Base-by-base conservation (phyloP, 306 rosid genomes). In the Geum urbanum region DNA sequence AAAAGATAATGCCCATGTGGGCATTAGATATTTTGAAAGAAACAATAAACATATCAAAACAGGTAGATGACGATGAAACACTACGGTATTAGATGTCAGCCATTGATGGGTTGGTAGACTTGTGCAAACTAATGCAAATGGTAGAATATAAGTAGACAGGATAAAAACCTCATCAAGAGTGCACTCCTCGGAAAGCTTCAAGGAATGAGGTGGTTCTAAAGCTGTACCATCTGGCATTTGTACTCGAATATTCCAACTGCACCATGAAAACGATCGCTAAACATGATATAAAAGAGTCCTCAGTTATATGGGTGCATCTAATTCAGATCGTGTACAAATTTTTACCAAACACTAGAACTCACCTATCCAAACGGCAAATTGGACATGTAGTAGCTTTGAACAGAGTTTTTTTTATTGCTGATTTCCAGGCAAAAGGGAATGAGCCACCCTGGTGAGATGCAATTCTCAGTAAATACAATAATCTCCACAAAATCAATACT, bases 381-480 rank as follows among this genome's bases (percentile, higher is more conserved):
- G 70, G 81, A 52, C 95, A 95, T 9, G 75, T 81, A 72, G 80
- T 77, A 56, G 97, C 97, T 77, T 69, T 86, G 78, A 55, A 59
- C 5, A 95, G 87, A 80, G 80, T 80, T 85, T 78, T 87, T 75
- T 91, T 95, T 54, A 95, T 81, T 59, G 95, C 97, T 63, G 96
- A 76, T 72, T 75, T 95, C 99, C 99, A 91, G 58, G 85, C 86
- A 82, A 80, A 95, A 78, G 99, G 99, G 79, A 95, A 91, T 44
- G 97, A 89, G 78, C 99, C 99, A 71, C 99, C 99, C 99, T 95
- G 82, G 74, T 59, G 60, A 75, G 16, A 75, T 70, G 12, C 73
- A 75, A 54, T 40, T 72, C 70, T 81, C 81, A 81, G 76, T 49
- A 32, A 64, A 71, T 64, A 63, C 56, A 40, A 63, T 61, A 71